Evolutionary conservation across 2,329 filamentous ascomycete species (phyloP).

Genomic region (Gnomoniopsis sp.): DNA sequence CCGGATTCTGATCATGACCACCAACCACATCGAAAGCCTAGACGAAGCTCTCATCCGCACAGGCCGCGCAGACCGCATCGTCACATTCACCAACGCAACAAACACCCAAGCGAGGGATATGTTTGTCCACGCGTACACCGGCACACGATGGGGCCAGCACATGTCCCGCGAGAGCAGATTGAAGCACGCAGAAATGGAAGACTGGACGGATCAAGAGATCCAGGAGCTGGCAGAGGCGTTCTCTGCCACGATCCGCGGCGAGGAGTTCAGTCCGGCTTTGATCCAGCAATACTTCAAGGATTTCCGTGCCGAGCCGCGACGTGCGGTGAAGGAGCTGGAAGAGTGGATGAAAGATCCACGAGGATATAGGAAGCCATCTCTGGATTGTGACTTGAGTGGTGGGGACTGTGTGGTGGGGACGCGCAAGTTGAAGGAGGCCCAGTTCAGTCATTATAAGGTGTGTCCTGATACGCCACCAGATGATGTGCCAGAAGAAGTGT

Average conservation of each 20-base stretch:
- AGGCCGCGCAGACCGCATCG: constrained; percentile 12
- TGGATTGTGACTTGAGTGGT: not conserved
- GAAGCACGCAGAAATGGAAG: constrained; percentile 11
- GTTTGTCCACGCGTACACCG: constrained; percentile 12
- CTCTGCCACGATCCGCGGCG: not conserved
- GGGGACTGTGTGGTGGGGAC: not conserved
- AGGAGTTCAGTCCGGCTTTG: constrained; percentile 14
- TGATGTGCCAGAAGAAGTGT: too few species aligned
- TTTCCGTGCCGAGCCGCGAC: constrained; percentile 13
- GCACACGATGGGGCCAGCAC: constrained; percentile 11
- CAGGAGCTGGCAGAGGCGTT: constrained; percentile 2
- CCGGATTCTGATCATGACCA: constrained; percentile 16
- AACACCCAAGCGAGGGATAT: constrained; percentile 12
- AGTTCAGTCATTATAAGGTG: too few species aligned
- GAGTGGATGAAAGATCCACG: constrained; percentile 13
- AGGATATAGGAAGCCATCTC: constrained; percentile 9
- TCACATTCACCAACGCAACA: constrained; percentile 12
- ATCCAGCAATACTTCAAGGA: constrained; percentile 18
- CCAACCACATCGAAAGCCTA: constrained; percentile 14
- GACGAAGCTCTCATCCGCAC: constrained; percentile 17
- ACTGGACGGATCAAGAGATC: constrained; percentile 13
- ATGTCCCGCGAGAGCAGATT: not conserved
- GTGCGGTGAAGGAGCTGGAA: constrained; percentile 7
- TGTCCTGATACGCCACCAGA: too few species aligned
- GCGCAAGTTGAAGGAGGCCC: not conserved